Evolutionary conservation across 306 rosid genomes (phyloP).

Genomic region (Casuarina equisetifolia): DNA sequence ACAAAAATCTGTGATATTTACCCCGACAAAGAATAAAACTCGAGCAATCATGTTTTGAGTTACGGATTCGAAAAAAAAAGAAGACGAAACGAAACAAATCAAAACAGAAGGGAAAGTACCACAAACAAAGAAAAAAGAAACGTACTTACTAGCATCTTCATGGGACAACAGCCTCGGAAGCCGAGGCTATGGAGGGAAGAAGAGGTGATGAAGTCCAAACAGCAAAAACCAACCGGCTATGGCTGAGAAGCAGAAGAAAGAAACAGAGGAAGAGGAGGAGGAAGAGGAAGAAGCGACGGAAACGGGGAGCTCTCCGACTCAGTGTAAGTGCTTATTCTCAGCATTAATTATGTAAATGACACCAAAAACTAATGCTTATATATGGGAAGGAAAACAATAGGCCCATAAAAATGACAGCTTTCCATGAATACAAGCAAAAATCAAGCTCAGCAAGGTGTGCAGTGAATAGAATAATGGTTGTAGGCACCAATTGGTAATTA

Average conservation of each 20-base stretch:
- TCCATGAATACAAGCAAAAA: conserved; percentile 18
- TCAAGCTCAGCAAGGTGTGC: conserved; percentile 10
- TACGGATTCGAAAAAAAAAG: conserved; percentile 3
- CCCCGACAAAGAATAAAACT: conserved; percentile 5
- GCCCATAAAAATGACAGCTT: conserved; percentile 52
- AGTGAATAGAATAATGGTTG: conserved; percentile 29
- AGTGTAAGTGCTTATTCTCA: conserved; percentile 38
- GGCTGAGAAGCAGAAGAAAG: conserved; percentile 18
- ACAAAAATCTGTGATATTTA: conserved; percentile 16
- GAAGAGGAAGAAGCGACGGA: conserved; percentile 30
- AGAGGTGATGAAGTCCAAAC: conserved; percentile 35
- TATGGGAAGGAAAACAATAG: conserved; percentile 24
- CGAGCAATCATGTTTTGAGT: conserved; percentile 26
- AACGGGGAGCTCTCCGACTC: conserved; percentile 36
- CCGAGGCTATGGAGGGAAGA: conserved; percentile 51
- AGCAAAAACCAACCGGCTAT: conserved; percentile 20
- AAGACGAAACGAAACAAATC: not conserved
- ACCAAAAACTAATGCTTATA: conserved; percentile 39
- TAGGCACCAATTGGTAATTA: conserved; percentile 50
- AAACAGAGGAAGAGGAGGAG: conserved; percentile 18
- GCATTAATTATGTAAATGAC: conserved; percentile 78
- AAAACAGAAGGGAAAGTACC: not conserved
- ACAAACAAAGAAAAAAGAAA: conserved; percentile 50
- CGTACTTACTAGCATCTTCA: conserved; percentile 97
- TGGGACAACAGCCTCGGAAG: conserved; percentile 62